These are phyloP conservation scores for Cryptomeria japonica DNA, from an alignment of 75 land plant genomes.

Conservation along the genomic window DNA sequence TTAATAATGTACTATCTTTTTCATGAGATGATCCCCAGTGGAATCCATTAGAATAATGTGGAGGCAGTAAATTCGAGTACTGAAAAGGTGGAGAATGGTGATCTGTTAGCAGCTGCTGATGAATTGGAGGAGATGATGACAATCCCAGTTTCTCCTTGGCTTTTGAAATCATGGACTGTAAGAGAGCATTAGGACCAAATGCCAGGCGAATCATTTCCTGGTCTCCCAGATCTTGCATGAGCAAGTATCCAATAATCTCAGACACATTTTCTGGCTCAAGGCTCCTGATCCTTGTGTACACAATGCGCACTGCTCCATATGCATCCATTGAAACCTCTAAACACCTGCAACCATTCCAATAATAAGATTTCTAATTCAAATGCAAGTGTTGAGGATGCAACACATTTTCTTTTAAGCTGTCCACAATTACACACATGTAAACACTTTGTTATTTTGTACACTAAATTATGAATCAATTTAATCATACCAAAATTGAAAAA, in stretches of 20 bases:
- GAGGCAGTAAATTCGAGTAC: background rate
- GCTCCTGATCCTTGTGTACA: conserved; percentile 44
- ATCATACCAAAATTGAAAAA: background rate
- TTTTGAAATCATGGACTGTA: conserved; percentile 23
- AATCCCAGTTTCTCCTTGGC: conserved; percentile 59
- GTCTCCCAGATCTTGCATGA: conserved; percentile 35
- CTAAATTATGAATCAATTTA: background rate
- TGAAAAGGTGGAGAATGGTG: background rate
- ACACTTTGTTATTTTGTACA: background rate
- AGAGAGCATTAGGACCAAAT: conserved; percentile 6
- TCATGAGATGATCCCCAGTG: background rate
- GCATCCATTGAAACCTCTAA: conserved; percentile 29
- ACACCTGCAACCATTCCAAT: conserved; percentile 3
- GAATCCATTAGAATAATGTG: background rate
- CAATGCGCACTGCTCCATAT: conserved; percentile 42
- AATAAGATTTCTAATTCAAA: background rate
- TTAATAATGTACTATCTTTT: background rate
- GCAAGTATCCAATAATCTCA: conserved; percentile 53
- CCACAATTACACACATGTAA: background rate
- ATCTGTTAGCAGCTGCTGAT: background rate
- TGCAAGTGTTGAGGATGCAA: background rate
- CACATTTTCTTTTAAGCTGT: background rate
- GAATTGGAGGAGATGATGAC: conserved; percentile 9
- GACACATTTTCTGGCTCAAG: conserved; percentile 46
- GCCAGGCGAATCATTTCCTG: conserved; percentile 14